Evolutionary conservation across 768 basidiomycete genomes (phyloP).

Genomic region (Tremella mesenterica): DNA sequence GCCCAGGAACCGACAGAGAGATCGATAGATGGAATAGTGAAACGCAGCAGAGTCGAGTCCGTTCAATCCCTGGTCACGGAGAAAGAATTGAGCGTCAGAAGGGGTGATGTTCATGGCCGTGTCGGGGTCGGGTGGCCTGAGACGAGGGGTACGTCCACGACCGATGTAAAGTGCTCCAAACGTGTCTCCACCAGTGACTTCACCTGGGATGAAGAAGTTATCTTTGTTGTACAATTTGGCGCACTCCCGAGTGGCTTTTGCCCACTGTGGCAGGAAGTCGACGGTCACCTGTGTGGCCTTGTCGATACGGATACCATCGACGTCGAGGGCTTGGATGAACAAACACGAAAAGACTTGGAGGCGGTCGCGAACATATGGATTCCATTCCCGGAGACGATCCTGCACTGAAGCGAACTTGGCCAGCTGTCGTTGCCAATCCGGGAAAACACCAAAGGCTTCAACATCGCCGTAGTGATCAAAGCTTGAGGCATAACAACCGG

Average conservation of each 20-base stretch:
- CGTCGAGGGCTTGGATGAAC: slow-evolving; percentile 74
- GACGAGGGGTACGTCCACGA: slow-evolving; percentile 70
- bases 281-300: slow-evolving; percentile 88
- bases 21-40: slow-evolving; percentile 88
- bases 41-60: slow-evolving; percentile 75
- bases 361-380: slow-evolving; percentile 65
- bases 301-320: slow-evolving; percentile 91
- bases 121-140: slow-evolving; percentile 57
- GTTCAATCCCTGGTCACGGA: slow-evolving; percentile 57
- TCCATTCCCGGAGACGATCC: slow-evolving; percentile 91
- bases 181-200: slow-evolving; percentile 87
- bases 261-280: slow-evolving; percentile 68
- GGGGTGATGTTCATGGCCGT: slow-evolving; percentile 61
- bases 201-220: slow-evolving; percentile 85
- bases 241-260: slow-evolving; percentile 63
- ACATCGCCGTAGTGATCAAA: slow-evolving; percentile 95
- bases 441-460: slow-evolving; percentile 89
- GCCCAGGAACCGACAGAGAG: slow-evolving; percentile 75
- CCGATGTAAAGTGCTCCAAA: slow-evolving; percentile 83
- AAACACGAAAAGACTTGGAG: slow-evolving; percentile 74
- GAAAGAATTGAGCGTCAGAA: slow-evolving; percentile 62
- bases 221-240: slow-evolving; percentile 63
- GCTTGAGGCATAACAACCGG: slow-evolving; percentile 70
- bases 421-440: slow-evolving; percentile 69
- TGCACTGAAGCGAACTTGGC: slow-evolving; percentile 94